Conservation (phyloP, 192 early-diverging fungal genomes). For the Backusella liffmaniae region DNA sequence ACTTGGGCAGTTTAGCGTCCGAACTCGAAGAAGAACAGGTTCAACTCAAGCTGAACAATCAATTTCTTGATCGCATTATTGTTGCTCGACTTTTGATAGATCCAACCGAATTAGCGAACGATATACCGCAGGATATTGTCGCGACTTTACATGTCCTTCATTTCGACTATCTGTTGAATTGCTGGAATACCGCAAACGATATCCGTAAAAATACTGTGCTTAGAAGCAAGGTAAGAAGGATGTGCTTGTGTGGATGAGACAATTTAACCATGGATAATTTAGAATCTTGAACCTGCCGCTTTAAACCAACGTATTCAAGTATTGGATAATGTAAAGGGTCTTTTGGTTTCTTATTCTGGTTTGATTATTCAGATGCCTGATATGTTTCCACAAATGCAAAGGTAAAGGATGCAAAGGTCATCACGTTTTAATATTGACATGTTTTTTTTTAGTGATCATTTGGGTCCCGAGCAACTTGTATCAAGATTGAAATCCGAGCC, state of each 20-base stretch:
- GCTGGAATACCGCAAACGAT: conserved; percentile 57
- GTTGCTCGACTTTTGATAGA: conserved; percentile 68
- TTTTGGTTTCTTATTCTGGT: conserved; percentile 84
- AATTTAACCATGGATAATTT: conserved; percentile 3
- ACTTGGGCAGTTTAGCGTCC: conserved; percentile 27
- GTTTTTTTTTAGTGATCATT: background rate
- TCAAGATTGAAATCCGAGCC: conserved; percentile 48
- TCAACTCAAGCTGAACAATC: conserved; percentile 43
- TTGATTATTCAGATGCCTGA: conserved; percentile 84
- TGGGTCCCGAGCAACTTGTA: conserved; percentile 48
- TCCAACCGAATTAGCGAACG: conserved; percentile 34
- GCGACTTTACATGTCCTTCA: conserved; percentile 31
- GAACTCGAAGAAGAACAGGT: conserved; percentile 40
- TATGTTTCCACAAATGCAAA: conserved; percentile 74
- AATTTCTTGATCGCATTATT: conserved; percentile 64
- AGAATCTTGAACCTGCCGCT: conserved; percentile 53
- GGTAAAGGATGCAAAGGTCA: background rate
- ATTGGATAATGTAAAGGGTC: conserved; percentile 52
- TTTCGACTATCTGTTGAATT: conserved; percentile 66
- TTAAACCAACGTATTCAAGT: conserved; percentile 57
- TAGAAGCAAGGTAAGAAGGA: conserved; percentile 43
- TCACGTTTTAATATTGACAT: background rate
- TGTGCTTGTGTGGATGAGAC: background rate
- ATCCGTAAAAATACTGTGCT: conserved; percentile 53
- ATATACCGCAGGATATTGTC: conserved; percentile 33